Base-by-base conservation (phyloP, 73 alveolate species). In the Paraurostyla sp. region DNA sequence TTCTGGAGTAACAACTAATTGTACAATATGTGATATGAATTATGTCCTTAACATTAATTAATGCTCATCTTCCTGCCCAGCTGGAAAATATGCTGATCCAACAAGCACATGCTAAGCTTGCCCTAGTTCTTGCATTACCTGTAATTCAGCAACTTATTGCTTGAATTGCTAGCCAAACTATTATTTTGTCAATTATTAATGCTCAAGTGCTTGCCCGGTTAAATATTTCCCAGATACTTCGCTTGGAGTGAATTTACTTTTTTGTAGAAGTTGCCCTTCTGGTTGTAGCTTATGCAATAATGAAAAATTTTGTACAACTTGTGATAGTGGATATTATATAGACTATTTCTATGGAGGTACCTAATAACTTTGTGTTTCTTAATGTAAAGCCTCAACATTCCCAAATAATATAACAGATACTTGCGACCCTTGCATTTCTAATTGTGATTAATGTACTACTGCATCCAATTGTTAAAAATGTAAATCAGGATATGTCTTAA, bases 201-300 rank as follows among this genome's bases (percentile, higher is more conserved):
- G 85, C 29, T 25, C 30, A 41, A 36, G 32, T 71, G 85, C 25
- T 35, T 71, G 85, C 23, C 85, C 85, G 23, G 23, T 1, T 11
- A 38, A 27, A 38, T 71, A 30, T 20, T 71, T 71, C 65, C 68
- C 85, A 2, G 85, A 71, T 71, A 32, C 73, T 40, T 30, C 85
- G 15, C 33, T 33, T 16, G 85, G 85, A 30, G 18, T 13, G 11
- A 11, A 30, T 2, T 33, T 33, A 16, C 38, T 22, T 6, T 71
- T 71, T 36, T 71, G 85, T 35, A 71, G 85, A 35, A 33, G 29
- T 22, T 71, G 85, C 38, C 50, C 50, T 22, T 4, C 40, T 7
- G 57, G 68, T 18, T 71, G 85, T 38, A 35, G 43, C 18, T 22
- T 22, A 11, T 71, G 85, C 33, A 71, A 69, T 4, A 22, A 41